A percentile compares a stretch with the other conserved stretches of the same genome.
phyloP scores from a whole-genome alignment of 768 basidiomycete genomes.

The Amanita exitialis region DNA sequence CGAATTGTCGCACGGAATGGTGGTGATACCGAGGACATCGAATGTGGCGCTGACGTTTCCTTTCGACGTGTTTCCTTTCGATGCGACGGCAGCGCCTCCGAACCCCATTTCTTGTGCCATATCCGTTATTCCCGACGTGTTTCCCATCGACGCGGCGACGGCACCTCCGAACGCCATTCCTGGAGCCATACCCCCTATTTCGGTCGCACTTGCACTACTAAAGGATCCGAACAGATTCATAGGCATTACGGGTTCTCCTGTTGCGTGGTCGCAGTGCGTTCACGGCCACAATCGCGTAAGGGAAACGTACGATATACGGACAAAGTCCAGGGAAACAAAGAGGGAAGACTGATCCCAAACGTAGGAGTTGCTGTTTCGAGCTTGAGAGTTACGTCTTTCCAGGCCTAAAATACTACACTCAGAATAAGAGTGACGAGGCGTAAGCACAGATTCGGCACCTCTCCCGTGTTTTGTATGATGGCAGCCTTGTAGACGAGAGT shows the following conservation, averaged over 20 bases:
- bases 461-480: constrained; percentile 28
- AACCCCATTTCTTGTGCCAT: no score
- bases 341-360: constrained; percentile 23
- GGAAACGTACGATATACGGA: constrained; percentile 2
- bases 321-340: constrained; percentile 21
- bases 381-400: constrained; percentile 27
- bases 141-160: no score
- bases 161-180: no score
- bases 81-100: constrained; percentile 5
- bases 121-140: no score
- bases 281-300: no score
- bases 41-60: constrained; percentile 23
- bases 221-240: not conserved
- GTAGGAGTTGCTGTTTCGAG: constrained; percentile 30
- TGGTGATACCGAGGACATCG: constrained; percentile 20
- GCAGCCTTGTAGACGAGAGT: constrained; percentile 28
- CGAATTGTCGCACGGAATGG: constrained; percentile 20
- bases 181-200: not conserved
- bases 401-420: constrained; percentile 16
- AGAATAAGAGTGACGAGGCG: not conserved
- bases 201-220: not conserved
- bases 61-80: constrained; percentile 10
- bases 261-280: no score
- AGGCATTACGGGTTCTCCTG: not conserved
- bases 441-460: constrained; percentile 15